Evolutionary conservation across 2,329 filamentous ascomycete species (phyloP).

Genomic region (Dothidotthia symphoricarpi): DNA sequence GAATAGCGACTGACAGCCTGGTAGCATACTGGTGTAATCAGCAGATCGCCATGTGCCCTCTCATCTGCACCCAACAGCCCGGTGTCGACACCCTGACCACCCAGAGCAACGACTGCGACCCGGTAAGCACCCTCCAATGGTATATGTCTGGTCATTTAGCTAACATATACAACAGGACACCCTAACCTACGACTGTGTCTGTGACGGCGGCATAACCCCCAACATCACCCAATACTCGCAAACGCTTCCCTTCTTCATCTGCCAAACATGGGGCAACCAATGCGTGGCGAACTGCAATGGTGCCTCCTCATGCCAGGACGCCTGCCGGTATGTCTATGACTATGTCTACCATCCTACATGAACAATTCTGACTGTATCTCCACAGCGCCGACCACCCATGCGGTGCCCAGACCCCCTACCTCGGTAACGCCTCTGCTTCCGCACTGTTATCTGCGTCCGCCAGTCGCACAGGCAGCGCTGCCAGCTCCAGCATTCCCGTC

Average conservation of each 20-base stretch:
- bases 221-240: slow-evolving; percentile 75
- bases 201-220: slow-evolving; percentile 63
- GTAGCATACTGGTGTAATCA: slow-evolving; percentile 64
- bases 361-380: slow-evolving; percentile 2
- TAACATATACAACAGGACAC: slow-evolving; percentile 34
- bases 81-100: slow-evolving; percentile 47
- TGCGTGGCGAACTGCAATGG: slow-evolving; percentile 60
- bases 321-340: slow-evolving; percentile 58
- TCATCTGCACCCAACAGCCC: slow-evolving; percentile 67
- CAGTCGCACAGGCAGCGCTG: neutral
- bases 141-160: neutral
- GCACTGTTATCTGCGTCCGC: slow-evolving; percentile 47
- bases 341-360: neutral
- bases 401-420: slow-evolving; percentile 64
- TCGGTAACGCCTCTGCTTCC: slow-evolving; percentile 57
- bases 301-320: slow-evolving; percentile 58
- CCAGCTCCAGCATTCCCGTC: slow-evolving; percentile 28
- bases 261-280: slow-evolving; percentile 68
- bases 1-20: slow-evolving; percentile 17
- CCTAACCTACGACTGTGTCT: slow-evolving; percentile 71
- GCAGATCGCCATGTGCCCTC: slow-evolving; percentile 64
- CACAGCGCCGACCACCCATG: slow-evolving; percentile 63
- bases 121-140: slow-evolving; percentile 55
- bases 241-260: slow-evolving; percentile 75
- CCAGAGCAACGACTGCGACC: slow-evolving; percentile 64